Conservation (phyloP, 2,329 filamentous ascomycete genomes). For the Talaromyces sp. region DNA sequence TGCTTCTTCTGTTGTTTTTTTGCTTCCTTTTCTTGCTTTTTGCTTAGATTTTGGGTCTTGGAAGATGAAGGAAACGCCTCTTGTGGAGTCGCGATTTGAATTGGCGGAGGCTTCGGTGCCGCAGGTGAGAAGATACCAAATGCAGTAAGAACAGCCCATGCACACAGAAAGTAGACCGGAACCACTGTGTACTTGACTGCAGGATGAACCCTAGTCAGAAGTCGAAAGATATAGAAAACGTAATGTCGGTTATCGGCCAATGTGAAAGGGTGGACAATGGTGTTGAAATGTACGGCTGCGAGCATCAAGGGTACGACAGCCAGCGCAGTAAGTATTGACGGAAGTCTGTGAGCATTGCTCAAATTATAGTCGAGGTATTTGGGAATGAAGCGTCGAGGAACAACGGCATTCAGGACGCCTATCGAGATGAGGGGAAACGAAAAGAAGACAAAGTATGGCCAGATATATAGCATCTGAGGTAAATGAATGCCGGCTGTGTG, state of each 20-base stretch:
- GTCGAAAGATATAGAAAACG: conserved; percentile 92
- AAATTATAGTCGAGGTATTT: conserved; percentile 34
- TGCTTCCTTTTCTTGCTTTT: conserved; percentile 23
- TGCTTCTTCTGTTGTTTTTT: conserved; percentile 25
- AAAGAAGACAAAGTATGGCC: conserved; percentile 86
- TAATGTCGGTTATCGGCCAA: conserved; percentile 96
- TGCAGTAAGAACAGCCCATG: conserved; percentile 64
- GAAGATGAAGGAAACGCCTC: conserved; percentile 19
- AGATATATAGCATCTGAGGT: conserved; percentile 92
- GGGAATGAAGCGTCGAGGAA: conserved; percentile 32
- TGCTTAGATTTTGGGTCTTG: conserved; percentile 19
- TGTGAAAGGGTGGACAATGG: conserved; percentile 91
- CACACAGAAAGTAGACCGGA: conserved; percentile 66
- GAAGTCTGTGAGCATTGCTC: conserved; percentile 33
- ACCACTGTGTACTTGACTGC: conserved; percentile 65
- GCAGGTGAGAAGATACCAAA: conserved; percentile 48
- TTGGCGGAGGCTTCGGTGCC: background rate
- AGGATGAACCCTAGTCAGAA: conserved; percentile 66
- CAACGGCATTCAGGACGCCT: conserved; percentile 44
- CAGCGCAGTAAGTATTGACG: conserved; percentile 37
- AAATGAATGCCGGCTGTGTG: conserved; percentile 86
- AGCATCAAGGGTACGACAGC: conserved; percentile 43
- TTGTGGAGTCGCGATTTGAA: conserved; percentile 17
- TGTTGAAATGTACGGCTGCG: conserved; percentile 70
- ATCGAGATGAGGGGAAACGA: conserved; percentile 72